phyloP scores from a whole-genome alignment of 805 yeast genomes.

The Lipomyces japonicus region DNA sequence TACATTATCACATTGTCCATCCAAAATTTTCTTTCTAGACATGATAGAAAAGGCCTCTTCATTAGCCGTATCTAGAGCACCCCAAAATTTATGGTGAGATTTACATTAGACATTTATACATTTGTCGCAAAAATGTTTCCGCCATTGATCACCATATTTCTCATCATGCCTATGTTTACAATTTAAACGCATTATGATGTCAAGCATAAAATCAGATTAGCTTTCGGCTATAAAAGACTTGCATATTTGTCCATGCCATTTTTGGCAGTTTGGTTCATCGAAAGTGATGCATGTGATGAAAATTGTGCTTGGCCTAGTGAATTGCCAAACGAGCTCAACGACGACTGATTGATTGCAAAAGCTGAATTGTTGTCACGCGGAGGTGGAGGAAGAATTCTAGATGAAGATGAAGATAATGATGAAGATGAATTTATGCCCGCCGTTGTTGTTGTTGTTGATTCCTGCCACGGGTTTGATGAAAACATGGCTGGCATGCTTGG shows the following conservation, averaged over 20 bases:
- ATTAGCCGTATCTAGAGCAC: too few species aligned
- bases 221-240: conserved; percentile 22
- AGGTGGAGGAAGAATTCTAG: conserved; percentile 2
- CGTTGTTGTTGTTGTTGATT: conserved; percentile 1
- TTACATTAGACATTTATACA: too few species aligned
- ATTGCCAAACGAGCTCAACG: not conserved
- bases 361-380: conserved; percentile 1
- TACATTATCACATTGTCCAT: too few species aligned
- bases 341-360: not conserved
- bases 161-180: too few species aligned
- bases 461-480: conserved; percentile 6
- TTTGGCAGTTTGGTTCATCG: not conserved
- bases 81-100: too few species aligned
- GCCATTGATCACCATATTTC: too few species aligned
- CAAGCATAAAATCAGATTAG: too few species aligned
- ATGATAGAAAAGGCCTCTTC: too few species aligned
- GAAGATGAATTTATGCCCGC: conserved; percentile 1
- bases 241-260: conserved; percentile 19
- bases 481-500: conserved; percentile 11
- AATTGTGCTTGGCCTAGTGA: conserved; percentile 8
- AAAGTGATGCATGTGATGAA: conserved; percentile 2
- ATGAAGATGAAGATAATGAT: conserved; percentile 1
- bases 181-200: too few species aligned
- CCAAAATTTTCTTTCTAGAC: too few species aligned
- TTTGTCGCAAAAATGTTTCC: too few species aligned